Base-by-base conservation (phyloP, 805 yeast species). In the Schwanniomyces polymorphus region DNA sequence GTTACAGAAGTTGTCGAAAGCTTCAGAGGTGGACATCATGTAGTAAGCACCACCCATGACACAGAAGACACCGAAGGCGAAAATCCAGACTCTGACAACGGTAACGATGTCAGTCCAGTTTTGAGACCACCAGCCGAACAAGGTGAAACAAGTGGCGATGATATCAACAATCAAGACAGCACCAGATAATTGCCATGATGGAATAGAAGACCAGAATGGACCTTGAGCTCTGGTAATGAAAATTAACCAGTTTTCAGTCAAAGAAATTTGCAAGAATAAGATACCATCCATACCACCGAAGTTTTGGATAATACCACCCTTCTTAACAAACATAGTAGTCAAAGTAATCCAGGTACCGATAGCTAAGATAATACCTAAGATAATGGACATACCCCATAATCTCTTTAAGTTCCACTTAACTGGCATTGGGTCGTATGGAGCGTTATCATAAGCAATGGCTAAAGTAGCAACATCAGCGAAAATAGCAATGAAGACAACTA, bases 121-220 rank as follows among this genome's bases (percentile, higher is more conserved):
- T 76, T 88, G 96, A 58, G 95, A 86, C 92, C 95, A 90, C 97
- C 96, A 91, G 63, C 97, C 97, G 84, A 89, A 91, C 67, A 90
- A 74, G 64, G 90, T 78, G 85, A 90, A 91, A 83, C 88, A 80
- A 54, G 97, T 91, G 59, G 97, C 96, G 63, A 91, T 75, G 79
- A 90, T 75, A 75, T 90, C 97, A 68, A 90, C 97, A 67, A 75
- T 75, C 68, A 88, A 80, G 63, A 90, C 97, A 64, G 97, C 97
- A 79, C 96, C 96, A 63, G 94, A 61, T 77, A 90, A 84, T 81
- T 90, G 96, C 97, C 97, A 91, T 42, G 97, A 91, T 79, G 97
- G 97, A 50, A 80, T 65, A 41, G 97, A 89, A 51, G 97, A 87
- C 97, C 97, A 91, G 94, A 91, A 91, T 68, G 97, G 97, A 80